These are phyloP conservation scores for Amanita polypyramis DNA, from an alignment of 768 basidiomycete species.

Conservation along the genomic window DNA sequence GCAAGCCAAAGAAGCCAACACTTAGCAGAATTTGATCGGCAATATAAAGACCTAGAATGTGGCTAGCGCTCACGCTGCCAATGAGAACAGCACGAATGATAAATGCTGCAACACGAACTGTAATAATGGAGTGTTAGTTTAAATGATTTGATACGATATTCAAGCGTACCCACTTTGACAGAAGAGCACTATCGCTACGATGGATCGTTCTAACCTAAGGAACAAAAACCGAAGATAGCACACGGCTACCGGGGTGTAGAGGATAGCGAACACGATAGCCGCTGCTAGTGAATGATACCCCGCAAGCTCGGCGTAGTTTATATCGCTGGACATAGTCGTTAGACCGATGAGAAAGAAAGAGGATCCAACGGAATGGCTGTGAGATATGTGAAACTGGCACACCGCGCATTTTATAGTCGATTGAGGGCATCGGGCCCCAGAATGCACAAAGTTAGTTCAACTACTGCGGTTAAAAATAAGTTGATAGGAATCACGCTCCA, in stretches of 20 bases:
- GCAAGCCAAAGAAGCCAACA: slow-evolving; percentile 32
- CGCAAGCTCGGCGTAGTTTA: slow-evolving; percentile 23
- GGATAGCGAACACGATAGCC: slow-evolving; percentile 23
- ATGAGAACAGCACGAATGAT: slow-evolving; percentile 27
- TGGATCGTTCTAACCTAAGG: slow-evolving; percentile 10
- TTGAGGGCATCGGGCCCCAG: too few species aligned
- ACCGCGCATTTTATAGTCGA: too few species aligned
- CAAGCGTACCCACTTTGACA: slow-evolving; percentile 22
- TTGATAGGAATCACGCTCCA: too few species aligned
- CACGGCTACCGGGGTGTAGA: slow-evolving; percentile 21
- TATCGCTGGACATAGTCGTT: background rate
- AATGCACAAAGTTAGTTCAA: too few species aligned
- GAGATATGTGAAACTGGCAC: too few species aligned
- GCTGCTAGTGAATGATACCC: slow-evolving; percentile 26
- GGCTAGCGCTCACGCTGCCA: slow-evolving; percentile 19
- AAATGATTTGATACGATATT: background rate
- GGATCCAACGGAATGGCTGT: too few species aligned
- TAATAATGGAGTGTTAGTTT: background rate
- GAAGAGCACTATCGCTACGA: slow-evolving; percentile 24
- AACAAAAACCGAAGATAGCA: slow-evolving; percentile 23
- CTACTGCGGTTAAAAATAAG: too few species aligned
- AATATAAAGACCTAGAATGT: slow-evolving; percentile 23
- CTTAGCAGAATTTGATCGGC: slow-evolving; percentile 28
- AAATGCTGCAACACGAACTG: slow-evolving; percentile 33
- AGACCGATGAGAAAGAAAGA: too few species aligned